Conservation (phyloP, 169 alveolate species). For the Plasmodium gonderi region DNA sequence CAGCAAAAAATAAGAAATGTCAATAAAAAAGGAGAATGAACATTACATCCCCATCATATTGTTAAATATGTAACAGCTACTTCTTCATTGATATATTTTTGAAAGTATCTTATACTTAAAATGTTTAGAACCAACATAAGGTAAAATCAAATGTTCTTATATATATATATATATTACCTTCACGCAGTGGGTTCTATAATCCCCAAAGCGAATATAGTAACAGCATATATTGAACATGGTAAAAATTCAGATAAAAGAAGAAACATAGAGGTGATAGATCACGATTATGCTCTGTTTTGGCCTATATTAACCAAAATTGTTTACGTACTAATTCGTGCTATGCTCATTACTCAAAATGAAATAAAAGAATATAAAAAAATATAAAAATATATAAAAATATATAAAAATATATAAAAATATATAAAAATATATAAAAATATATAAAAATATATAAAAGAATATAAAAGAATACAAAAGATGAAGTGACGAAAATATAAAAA, state of each 20-base stretch:
- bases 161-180: background rate
- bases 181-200: background rate
- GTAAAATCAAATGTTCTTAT: background rate
- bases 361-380: background rate
- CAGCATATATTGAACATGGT: background rate
- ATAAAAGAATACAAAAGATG: background rate
- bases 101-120: background rate
- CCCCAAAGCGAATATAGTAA: background rate
- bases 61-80: background rate
- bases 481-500: background rate
- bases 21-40: background rate
- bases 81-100: background rate
- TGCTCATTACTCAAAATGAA: background rate
- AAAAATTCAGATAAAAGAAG: background rate
- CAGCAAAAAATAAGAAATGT: background rate
- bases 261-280: background rate
- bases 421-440: no score
- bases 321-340: background rate
- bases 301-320: background rate
- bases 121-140: background rate
- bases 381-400: no score
- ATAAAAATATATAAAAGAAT: no score
- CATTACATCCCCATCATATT: background rate
- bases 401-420: no score
- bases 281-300: background rate